Base-by-base conservation (phyloP, 164 flowering plant genomes). In the Hamamelis virginiana region DNA sequence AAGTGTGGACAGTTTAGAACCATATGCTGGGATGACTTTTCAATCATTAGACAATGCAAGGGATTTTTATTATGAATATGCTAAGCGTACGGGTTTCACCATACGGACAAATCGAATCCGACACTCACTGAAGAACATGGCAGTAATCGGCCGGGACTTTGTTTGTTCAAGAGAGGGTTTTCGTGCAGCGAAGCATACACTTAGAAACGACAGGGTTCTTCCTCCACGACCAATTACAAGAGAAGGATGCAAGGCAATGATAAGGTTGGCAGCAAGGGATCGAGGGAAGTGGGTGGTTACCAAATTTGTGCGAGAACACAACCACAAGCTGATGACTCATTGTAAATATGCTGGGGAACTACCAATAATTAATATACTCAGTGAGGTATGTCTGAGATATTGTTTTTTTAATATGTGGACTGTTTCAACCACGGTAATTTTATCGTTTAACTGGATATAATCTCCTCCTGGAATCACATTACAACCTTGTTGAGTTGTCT, bases 221-320 rank as follows among this genome's bases (percentile, higher is more conserved):
- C 79, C 79, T 18, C 79, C 76, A 8, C 59, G 79, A 59, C 76
- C 76, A 60, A 18, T 68, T 57, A 76, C 76, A 46, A 72, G 79
- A 72, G 76, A 69, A 72, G 80, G 78, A 46, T 72, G 83, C 71
- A 76, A 73, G 51, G 80, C 80, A 0, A 77, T 77, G 76, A 77
- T 77, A 33, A 73, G 80, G 69, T 65, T 77, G 65, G 74, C 74
- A 8, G 74, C 65, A 55, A 73, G 74, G 47, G 76, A 77, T 72
- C 73, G 65, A 51, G 72, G 74, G 25, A 73, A 70, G 66, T 77
- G 80, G 80, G 56, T 66, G 26, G 80, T 77, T 33, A 77, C 76
- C 23, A 77, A 77, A 45, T 77, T 77, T 28, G 62, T 77, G 22
- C 60, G 45, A 41, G 80, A 73, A 57, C 76, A 77, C 66, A 77